Evolutionary conservation across 2,329 filamentous ascomycete species (phyloP), one percentile per base, ranked within the genome.

Genomic region (Colletotrichum falcatum): DNA sequence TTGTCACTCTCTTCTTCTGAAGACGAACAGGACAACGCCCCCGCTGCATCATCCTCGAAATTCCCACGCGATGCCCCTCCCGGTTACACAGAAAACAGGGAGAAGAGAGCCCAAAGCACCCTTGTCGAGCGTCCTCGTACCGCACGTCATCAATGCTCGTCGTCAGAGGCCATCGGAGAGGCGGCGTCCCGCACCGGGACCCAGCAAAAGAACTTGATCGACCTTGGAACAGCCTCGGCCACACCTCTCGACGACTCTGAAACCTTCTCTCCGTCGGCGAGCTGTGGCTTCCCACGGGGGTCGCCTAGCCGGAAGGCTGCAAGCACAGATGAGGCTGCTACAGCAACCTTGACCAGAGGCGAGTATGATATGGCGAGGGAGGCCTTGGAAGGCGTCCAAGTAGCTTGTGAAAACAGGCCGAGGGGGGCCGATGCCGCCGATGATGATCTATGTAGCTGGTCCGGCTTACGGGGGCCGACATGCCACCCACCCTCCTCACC

Each of bases 1-100:
- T 64, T 75, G 12, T 78, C 77, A 1, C 70, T 78, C 7, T 65
- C 74, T 5, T 55, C 61, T 3, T 77, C 76, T 4, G 74, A 76
- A 16, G 74, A 73, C 6, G 64, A 70, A 11, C 33, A 59, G 3
- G 26, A 30, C 9, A 18, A 5, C 6, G 11, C 7, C 23, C 11
- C 37, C 9, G 16, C 54, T 51, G 4, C 44, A 11, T 23, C 44
- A 12, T 16, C 48, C n/a, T 28, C 46, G 18, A 54, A 26, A 26
- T 0, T 37, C 18, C 37, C 46, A 18, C 33, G 16, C 35, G 20
- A 46, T 14, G 7, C 30, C 8, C 42, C 42, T 58, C 12, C 18
- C 23, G n/a, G 20, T 12, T 33, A 30, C 33, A 39, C 20, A 2
- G 18, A 35, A 14, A 20, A 12, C 14, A 14, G 14, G 5, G n/a